A percentile compares a stretch with the other conserved stretches of the same genome.
Evolutionary conservation across 1,139 yeast genomes (phyloP).

Genomic region (Suhomyces bolitotheri): DNA sequence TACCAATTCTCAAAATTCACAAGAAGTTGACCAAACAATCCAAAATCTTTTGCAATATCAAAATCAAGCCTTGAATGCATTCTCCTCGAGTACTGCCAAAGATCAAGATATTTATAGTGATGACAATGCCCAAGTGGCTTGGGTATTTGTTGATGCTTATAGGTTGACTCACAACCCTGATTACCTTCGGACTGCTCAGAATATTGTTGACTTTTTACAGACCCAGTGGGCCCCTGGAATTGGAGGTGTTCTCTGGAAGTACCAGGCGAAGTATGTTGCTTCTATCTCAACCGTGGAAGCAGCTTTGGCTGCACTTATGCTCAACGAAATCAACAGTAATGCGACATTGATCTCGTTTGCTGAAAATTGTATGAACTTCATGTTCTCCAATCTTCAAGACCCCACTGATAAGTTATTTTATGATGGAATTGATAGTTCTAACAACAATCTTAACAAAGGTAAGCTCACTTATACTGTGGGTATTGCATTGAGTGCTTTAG

Average conservation of each 20-base stretch:
- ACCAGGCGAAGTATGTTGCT: slow-evolving; percentile 30
- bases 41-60: slow-evolving; percentile 14
- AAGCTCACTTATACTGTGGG: slow-evolving; percentile 42
- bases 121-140: slow-evolving; percentile 36
- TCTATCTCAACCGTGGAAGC: slow-evolving; percentile 38
- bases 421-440: slow-evolving; percentile 28
- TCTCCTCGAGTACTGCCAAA: slow-evolving; percentile 30
- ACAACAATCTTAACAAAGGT: slow-evolving; percentile 29
- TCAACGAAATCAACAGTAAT: slow-evolving; percentile 24
- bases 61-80: slow-evolving; percentile 23
- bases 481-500: slow-evolving; percentile 31
- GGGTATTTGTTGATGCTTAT: slow-evolving; percentile 34
- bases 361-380: slow-evolving; percentile 25
- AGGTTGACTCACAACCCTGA: slow-evolving; percentile 20
- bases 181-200: slow-evolving; percentile 15
- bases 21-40: slow-evolving; percentile 12
- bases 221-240: slow-evolving; percentile 25
- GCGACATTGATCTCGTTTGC: slow-evolving; percentile 22
- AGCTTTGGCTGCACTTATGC: slow-evolving; percentile 36
- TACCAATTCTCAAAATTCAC: slow-evolving; percentile 6
- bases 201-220: slow-evolving; percentile 20
- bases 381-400: slow-evolving; percentile 32
- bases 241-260: slow-evolving; percentile 38
- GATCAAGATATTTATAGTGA: slow-evolving; percentile 36
- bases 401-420: slow-evolving; percentile 30